Conservation (phyloP, 768 basidiomycete species). For the Xerocomellus chrysenteron region DNA sequence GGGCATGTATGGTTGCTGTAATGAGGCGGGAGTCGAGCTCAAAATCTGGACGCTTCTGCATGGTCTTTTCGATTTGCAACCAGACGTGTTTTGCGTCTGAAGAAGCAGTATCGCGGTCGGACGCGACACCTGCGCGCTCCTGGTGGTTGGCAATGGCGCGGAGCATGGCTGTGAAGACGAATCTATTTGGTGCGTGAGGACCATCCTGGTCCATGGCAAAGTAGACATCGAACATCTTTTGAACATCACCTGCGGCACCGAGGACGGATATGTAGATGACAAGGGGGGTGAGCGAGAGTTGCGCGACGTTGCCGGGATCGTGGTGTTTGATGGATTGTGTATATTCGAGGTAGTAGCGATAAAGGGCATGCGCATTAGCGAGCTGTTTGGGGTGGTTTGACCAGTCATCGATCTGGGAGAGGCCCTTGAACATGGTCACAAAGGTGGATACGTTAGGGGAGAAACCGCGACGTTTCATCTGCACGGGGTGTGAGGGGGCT, state of each 20-base stretch:
- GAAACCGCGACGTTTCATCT: conserved; percentile 88
- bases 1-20: conserved; percentile 49
- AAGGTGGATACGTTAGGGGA: conserved; percentile 67
- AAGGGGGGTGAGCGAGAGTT: conserved; percentile 47
- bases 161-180: conserved; percentile 68
- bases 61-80: conserved; percentile 58
- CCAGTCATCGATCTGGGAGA: conserved; percentile 65
- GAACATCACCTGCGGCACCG: conserved; percentile 55
- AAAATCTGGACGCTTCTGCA: conserved; percentile 46
- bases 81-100: conserved; percentile 72
- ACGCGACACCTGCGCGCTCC: conserved; percentile 21
- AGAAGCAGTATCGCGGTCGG: conserved; percentile 42
- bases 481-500: conserved; percentile 3
- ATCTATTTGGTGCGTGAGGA: conserved; percentile 56
- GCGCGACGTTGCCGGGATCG: conserved; percentile 47
- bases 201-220: conserved; percentile 65
- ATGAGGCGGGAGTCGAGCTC: conserved; percentile 55
- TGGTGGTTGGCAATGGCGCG: conserved; percentile 38
- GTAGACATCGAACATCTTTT: conserved; percentile 76
- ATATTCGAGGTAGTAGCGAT: conserved; percentile 54
- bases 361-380: conserved; percentile 56
- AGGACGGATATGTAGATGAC: conserved; percentile 67
- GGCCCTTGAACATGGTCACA: conserved; percentile 65
- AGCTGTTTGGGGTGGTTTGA: conserved; percentile 56
- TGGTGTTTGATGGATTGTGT: conserved; percentile 47